These are phyloP conservation scores for Adansonia grandidieri DNA, from an alignment of 441 rosid genomes.

Conservation along the genomic window DNA sequence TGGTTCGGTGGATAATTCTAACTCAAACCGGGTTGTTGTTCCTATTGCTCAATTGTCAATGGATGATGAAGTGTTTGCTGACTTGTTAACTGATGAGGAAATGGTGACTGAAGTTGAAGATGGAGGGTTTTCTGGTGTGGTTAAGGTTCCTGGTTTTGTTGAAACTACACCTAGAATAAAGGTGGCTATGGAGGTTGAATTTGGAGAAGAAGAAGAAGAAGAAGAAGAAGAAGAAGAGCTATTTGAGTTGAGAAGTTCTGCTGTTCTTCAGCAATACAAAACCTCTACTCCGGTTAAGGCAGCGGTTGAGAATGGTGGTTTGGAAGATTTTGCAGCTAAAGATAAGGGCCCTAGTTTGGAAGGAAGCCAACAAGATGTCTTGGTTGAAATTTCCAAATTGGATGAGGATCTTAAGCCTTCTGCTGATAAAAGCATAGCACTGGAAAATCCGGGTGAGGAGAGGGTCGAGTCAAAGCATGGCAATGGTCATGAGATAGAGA, in stretches of 20 bases:
- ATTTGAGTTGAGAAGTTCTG: conserved; percentile 9
- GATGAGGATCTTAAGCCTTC: conserved; percentile 31
- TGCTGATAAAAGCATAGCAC: conserved; percentile 27
- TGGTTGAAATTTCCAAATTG: conserved; percentile 17
- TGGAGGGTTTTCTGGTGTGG: conserved; percentile 27
- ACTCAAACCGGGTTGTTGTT: conserved; percentile 34
- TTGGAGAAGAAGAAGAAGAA: conserved; percentile 30
- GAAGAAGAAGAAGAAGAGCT: conserved; percentile 30
- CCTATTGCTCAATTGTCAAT: conserved; percentile 67
- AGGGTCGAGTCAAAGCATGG: conserved; percentile 1
- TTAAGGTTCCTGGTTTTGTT: conserved; percentile 35
- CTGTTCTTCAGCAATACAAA: background rate
- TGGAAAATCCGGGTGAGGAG: conserved; percentile 24
- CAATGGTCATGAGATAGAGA: background rate
- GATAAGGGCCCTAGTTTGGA: conserved; percentile 12
- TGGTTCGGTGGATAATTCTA: conserved; percentile 37
- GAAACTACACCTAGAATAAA: conserved; percentile 38
- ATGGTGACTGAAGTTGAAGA: conserved; percentile 36
- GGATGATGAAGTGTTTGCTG: conserved; percentile 57
- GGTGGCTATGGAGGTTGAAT: conserved; percentile 32
- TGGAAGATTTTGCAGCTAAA: conserved; percentile 33
- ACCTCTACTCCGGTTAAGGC: background rate
- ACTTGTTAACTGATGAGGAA: conserved; percentile 41
- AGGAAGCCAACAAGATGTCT: conserved; percentile 27
- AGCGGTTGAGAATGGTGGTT: conserved; percentile 4